These are phyloP conservation scores for Dissoconium aciculare DNA, from an alignment of 2,329 filamentous ascomycete genomes.

Conservation along the genomic window DNA sequence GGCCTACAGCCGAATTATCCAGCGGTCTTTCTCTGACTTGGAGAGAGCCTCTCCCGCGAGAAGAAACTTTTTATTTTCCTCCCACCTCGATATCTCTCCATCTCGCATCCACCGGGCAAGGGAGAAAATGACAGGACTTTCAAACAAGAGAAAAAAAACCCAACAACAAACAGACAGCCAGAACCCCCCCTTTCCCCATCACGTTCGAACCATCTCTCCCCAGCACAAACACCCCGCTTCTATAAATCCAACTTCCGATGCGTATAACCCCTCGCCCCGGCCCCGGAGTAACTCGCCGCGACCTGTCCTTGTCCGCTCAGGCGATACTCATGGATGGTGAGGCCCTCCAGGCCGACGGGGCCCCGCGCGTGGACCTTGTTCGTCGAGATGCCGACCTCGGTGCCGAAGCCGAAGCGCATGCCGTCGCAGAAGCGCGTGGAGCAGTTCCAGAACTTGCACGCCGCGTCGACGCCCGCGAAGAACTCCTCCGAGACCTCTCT, in stretches of 20 bases:
- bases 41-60: too few relatives aligned
- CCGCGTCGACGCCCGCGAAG: conserved; percentile 72
- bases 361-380: conserved; percentile 96
- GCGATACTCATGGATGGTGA: conserved; percentile 97
- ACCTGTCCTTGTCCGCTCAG: conserved; percentile 70
- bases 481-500: conserved; percentile 59
- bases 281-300: conserved; percentile 55
- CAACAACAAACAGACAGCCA: too few relatives aligned
- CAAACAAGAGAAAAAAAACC: too few relatives aligned
- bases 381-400: conserved; percentile 94
- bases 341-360: conserved; percentile 80
- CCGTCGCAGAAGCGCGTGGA: conserved; percentile 90
- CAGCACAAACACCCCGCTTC: too few relatives aligned
- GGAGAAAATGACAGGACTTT: too few relatives aligned
- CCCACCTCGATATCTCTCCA: too few relatives aligned
- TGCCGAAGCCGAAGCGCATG: conserved; percentile 94
- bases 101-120: too few relatives aligned
- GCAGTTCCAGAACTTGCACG: conserved; percentile 93
- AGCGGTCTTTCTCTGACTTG: too few relatives aligned
- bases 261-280: conserved; percentile 39
- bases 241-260: conserved; percentile 35
- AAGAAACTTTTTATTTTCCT: too few relatives aligned
- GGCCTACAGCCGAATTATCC: too few relatives aligned
- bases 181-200: too few relatives aligned
- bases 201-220: too few relatives aligned